Conservation (phyloP, 225 moss, liverwort and hornwort genomes). For the Polytrichum commune region DNA sequence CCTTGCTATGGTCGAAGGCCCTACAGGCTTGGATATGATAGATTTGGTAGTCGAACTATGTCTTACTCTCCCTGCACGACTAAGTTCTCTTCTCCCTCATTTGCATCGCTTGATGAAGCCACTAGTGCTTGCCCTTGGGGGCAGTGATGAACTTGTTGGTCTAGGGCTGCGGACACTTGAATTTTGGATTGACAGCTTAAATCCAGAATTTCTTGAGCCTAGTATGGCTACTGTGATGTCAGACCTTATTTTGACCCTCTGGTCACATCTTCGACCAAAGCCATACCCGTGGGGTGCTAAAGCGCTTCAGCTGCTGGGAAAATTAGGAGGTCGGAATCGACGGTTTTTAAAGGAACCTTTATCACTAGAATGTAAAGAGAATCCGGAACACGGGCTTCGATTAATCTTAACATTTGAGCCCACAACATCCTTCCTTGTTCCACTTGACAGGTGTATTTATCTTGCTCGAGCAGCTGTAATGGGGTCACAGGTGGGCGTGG, state of each 20-base stretch:
- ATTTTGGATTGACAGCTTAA: slow-evolving; percentile 99
- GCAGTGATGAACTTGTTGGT: slow-evolving; percentile 92
- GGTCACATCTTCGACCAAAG: slow-evolving; percentile 98
- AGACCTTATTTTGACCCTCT: slow-evolving; percentile 91
- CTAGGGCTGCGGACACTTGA: slow-evolving; percentile 91
- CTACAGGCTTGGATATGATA: slow-evolving; percentile 96
- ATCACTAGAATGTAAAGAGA: slow-evolving; percentile 96
- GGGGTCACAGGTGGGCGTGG: slow-evolving; percentile 86
- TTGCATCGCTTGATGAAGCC: slow-evolving; percentile 98
- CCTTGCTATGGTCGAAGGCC: slow-evolving; percentile 98
- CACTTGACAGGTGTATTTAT: slow-evolving; percentile 95
- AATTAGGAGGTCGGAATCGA: slow-evolving; percentile 96
- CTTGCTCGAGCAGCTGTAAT: slow-evolving; percentile 94
- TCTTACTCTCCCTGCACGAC: slow-evolving; percentile 91
- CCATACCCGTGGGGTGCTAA: slow-evolving; percentile 94
- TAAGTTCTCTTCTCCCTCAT: slow-evolving; percentile 94
- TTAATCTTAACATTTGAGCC: slow-evolving; percentile 98
- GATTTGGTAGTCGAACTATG: slow-evolving; percentile 96
- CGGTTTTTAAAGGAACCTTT: slow-evolving; percentile 95
- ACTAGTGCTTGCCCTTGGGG: slow-evolving; percentile 87
- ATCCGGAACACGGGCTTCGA: slow-evolving; percentile 96
- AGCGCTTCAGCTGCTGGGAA: slow-evolving; percentile 91
- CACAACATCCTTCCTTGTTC: slow-evolving; percentile 96
- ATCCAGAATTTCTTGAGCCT: slow-evolving; percentile 98
- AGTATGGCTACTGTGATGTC: slow-evolving; percentile 99